Percentiles rank a stretch among this genome's conserved stretches.
Conservation (phyloP, 768 basidiomycete genomes). For the Collybia sp. region DNA sequence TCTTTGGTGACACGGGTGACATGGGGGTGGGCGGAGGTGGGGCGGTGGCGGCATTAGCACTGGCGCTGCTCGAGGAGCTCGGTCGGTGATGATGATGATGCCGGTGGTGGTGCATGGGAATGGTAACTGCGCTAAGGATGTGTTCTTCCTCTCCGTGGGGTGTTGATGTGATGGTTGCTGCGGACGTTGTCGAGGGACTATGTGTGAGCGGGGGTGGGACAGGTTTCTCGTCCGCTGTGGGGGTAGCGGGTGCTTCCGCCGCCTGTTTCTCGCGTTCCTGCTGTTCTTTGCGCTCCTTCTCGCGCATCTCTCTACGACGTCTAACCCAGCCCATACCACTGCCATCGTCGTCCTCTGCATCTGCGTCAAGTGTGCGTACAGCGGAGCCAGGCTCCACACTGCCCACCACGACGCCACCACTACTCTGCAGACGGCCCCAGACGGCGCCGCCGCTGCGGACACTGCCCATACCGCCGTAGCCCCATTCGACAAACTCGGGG, state of each 20-base stretch:
- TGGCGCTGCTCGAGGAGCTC: conserved; percentile 1
- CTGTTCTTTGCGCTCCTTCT: conserved; percentile 44
- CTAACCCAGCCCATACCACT: conserved; percentile 86
- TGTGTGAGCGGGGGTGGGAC: conserved; percentile 9
- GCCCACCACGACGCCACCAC: conserved; percentile 12
- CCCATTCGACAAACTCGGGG: conserved; percentile 91
- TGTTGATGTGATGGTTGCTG: conserved; percentile 2
- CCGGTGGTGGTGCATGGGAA: conserved; percentile 21
- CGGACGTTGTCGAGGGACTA: conserved; percentile 8
- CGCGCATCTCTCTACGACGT: conserved; percentile 51
- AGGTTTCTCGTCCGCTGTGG: conserved; percentile 10
- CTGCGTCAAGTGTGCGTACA: conserved; percentile 21
- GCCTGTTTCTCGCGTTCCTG: conserved; percentile 34
- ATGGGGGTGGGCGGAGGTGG: neutral
- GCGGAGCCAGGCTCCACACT: conserved; percentile 12
- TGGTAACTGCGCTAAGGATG: conserved; percentile 24
- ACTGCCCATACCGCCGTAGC: conserved; percentile 81
- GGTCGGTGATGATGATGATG: conserved; percentile 21
- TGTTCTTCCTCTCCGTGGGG: conserved; percentile 17
- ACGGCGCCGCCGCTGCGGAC: conserved; percentile 34
- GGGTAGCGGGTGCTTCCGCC: conserved; percentile 13
- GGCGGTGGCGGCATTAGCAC: neutral
- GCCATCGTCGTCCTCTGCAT: conserved; percentile 70
- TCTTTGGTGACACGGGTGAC: neutral
- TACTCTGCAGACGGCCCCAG: conserved; percentile 31